Conservation (phyloP, 1,284 basidiomycete species). For the Apiotrichum mycotoxinovorans region DNA sequence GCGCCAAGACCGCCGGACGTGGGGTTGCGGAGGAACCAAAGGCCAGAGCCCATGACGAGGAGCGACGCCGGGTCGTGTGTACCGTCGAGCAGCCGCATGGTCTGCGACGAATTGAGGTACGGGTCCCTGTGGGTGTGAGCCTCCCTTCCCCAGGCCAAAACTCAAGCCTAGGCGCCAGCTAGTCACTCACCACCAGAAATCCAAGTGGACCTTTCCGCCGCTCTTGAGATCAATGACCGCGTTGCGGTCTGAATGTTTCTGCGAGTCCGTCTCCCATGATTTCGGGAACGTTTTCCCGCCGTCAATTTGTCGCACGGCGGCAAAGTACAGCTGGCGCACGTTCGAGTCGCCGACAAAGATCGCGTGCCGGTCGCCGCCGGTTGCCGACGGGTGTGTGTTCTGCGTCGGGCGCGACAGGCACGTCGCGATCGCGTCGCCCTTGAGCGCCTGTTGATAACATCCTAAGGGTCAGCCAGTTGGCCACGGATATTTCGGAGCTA, state of each 20-base stretch:
- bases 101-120: constrained; percentile 67
- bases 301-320: constrained; percentile 57
- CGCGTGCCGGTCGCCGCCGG: constrained; percentile 47
- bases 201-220: constrained; percentile 52
- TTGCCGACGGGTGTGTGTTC: not conserved
- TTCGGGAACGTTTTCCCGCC: constrained; percentile 19
- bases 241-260: constrained; percentile 65
- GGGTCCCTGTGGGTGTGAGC: constrained; percentile 33
- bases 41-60: constrained; percentile 73
- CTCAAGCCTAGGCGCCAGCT: too few relatives aligned
- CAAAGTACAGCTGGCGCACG: constrained; percentile 72
- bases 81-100: constrained; percentile 48
- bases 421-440: constrained; percentile 17
- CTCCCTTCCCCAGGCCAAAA: too few relatives aligned
- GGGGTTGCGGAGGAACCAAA: constrained; percentile 79
- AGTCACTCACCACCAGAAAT: constrained; percentile 64
- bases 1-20: constrained; percentile 67
- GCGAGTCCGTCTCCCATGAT: constrained; percentile 47
- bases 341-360: constrained; percentile 84
- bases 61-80: constrained; percentile 55
- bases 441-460: constrained; percentile 26
- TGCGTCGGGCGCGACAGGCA: constrained; percentile 28
- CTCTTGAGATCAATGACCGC: constrained; percentile 22
- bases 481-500: too few relatives aligned
- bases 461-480: constrained; percentile 22